Evolutionary conservation across 306 rosid species (phyloP).

Genomic region (Corylus heterophylla): DNA sequence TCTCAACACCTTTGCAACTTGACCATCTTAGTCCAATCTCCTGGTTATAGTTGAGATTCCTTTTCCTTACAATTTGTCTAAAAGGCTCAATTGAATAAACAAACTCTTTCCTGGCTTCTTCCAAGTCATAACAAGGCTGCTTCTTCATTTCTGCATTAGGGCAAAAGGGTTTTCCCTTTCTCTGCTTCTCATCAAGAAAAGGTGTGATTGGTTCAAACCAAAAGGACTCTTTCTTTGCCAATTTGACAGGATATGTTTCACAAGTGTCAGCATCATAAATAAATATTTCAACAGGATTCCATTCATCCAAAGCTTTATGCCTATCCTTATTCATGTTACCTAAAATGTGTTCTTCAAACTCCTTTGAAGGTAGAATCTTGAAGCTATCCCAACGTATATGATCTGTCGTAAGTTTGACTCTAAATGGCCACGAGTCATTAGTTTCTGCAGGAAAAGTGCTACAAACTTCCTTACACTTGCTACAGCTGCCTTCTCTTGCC

Average conservation of each 20-base stretch:
- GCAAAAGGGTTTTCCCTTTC: neutral
- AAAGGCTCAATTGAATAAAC: slow-evolving; percentile 54
- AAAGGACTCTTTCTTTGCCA: slow-evolving; percentile 52
- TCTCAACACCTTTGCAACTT: slow-evolving; percentile 6
- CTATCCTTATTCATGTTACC: slow-evolving; percentile 41
- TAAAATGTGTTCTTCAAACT: slow-evolving; percentile 48
- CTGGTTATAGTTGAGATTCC: slow-evolving; percentile 45
- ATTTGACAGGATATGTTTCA: slow-evolving; percentile 40
- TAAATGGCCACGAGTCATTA: slow-evolving; percentile 41
- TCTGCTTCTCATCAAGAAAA: slow-evolving; percentile 28
- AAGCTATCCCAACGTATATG: slow-evolving; percentile 42
- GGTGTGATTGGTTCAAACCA: slow-evolving; percentile 52
- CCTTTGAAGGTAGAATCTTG: slow-evolving; percentile 42
- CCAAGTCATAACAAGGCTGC: slow-evolving; percentile 30
- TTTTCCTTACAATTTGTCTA: slow-evolving; percentile 33
- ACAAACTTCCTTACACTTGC: slow-evolving; percentile 11
- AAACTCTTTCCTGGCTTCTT: slow-evolving; percentile 40
- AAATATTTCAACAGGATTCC: slow-evolving; percentile 44
- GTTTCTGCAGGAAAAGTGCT: neutral
- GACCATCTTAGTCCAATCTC: slow-evolving; percentile 53
- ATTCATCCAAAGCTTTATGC: slow-evolving; percentile 31
- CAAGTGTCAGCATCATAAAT: slow-evolving; percentile 53
- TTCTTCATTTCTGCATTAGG: slow-evolving; percentile 13
- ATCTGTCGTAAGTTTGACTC: slow-evolving; percentile 43
- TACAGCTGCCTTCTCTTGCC: slow-evolving; percentile 13